phyloP scores from a whole-genome alignment of 1,284 basidiomycete genomes.

The Dichomitus squalens region DNA sequence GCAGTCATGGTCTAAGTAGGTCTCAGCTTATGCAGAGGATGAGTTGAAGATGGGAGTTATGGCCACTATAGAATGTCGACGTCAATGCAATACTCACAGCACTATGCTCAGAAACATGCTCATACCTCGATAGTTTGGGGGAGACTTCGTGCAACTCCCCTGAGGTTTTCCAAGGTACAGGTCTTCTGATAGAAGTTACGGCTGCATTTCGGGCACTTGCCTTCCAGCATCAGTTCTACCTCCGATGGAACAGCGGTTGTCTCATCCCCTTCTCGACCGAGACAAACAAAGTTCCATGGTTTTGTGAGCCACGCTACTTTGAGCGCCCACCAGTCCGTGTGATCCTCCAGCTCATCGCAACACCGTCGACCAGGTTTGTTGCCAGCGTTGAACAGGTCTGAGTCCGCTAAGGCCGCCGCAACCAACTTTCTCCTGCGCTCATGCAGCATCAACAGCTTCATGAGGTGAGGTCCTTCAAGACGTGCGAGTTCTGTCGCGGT shows the following conservation, averaged over 20 bases:
- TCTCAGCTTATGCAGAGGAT: too few species aligned
- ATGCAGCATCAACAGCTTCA: conserved; percentile 27
- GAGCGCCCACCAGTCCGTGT: conserved; percentile 1
- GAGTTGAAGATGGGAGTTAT: too few species aligned
- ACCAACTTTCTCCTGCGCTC: conserved; percentile 2
- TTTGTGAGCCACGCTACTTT: neutral
- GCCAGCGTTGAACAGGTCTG: neutral
- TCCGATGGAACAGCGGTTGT: neutral
- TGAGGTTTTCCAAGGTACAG: neutral
- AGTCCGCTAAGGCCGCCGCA: neutral
- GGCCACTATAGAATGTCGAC: neutral
- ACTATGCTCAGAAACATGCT: neutral
- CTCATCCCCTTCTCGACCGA: neutral
- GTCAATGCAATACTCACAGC: neutral
- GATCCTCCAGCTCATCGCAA: conserved; percentile 1
- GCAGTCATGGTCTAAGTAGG: too few species aligned
- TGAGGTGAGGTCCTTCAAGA: conserved; percentile 19
- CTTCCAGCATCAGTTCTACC: neutral
- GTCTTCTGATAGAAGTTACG: neutral
- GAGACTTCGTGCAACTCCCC: neutral
- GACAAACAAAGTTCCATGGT: conserved; percentile 6
- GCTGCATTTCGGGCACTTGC: neutral
- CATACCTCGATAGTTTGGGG: conserved; percentile 3
- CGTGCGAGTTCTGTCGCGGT: conserved; percentile 15
- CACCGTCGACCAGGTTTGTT: neutral